phyloP scores from a whole-genome alignment of 352 stramenopile species.

The Phytophthora aleatoria region DNA sequence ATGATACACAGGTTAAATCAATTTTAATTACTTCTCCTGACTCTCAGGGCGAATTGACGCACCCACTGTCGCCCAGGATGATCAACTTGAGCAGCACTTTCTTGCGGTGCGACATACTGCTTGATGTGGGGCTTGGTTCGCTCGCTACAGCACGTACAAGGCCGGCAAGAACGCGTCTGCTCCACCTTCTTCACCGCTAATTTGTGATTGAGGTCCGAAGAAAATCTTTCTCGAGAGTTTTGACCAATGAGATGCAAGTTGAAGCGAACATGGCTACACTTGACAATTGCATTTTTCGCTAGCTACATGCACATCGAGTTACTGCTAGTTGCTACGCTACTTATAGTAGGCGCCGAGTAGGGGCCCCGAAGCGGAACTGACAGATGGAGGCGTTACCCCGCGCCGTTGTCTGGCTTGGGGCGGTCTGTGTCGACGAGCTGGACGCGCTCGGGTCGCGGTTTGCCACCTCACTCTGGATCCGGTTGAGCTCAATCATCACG shows the following conservation, averaged over 20 bases:
- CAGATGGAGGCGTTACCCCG: conserved; percentile 45
- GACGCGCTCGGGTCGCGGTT: conserved; percentile 28
- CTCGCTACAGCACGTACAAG: conserved; percentile 9
- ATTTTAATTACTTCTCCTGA: background rate
- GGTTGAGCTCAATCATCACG: conserved; percentile 61
- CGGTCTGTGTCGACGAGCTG: conserved; percentile 8
- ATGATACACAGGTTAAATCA: conserved; percentile 2
- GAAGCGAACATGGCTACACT: conserved; percentile 32
- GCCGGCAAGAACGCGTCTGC: background rate
- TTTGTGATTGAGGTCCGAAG: conserved; percentile 23
- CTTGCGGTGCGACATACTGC: conserved; percentile 88
- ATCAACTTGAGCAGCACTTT: conserved; percentile 98
- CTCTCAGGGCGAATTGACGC: conserved; percentile 31
- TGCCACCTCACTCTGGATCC: conserved; percentile 51
- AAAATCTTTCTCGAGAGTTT: conserved; percentile 29
- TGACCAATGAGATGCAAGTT: conserved; percentile 32
- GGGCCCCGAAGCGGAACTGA: conserved; percentile 55
- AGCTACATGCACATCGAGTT: background rate
- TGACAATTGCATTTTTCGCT: background rate
- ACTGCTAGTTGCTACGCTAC: background rate
- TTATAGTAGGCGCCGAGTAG: conserved; percentile 43
- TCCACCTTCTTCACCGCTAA: conserved; percentile 6
- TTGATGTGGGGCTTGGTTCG: background rate
- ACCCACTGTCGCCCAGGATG: conserved; percentile 98
- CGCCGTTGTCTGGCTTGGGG: conserved; percentile 10